These are phyloP conservation scores for Hyphopichia fennica DNA, from an alignment of 1,139 yeast species.

Conservation along the genomic window DNA sequence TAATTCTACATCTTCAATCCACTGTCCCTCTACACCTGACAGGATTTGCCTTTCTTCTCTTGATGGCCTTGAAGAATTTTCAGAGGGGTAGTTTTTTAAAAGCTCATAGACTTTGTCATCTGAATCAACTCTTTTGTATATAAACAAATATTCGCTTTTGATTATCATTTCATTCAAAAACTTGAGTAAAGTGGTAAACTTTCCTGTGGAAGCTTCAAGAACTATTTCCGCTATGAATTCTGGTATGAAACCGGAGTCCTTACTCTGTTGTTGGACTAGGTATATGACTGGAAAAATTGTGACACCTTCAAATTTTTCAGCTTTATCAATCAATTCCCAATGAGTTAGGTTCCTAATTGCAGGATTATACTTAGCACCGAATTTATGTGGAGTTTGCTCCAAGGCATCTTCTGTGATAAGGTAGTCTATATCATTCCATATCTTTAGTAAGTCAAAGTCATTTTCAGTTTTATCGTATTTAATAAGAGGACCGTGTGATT, in stretches of 20 bases:
- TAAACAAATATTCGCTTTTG: slow-evolving; percentile 25
- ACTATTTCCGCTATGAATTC: slow-evolving; percentile 13
- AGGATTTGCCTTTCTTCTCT: slow-evolving; percentile 6
- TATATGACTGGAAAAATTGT: slow-evolving; percentile 18
- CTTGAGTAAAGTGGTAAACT: slow-evolving; percentile 12
- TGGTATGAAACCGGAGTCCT: slow-evolving; percentile 9
- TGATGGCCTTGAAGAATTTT: slow-evolving; percentile 7
- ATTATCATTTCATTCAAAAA: slow-evolving; percentile 23
- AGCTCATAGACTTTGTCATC: slow-evolving; percentile 8
- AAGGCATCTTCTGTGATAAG: slow-evolving; percentile 48
- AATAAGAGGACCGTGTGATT: slow-evolving; percentile 45
- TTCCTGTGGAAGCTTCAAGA: slow-evolving; percentile 18
- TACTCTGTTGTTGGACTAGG: slow-evolving; percentile 10
- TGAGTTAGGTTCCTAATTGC: slow-evolving; percentile 12
- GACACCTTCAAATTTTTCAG: slow-evolving; percentile 23
- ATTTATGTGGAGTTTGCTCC: slow-evolving; percentile 1
- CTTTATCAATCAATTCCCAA: slow-evolving; percentile 27
- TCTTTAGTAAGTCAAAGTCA: slow-evolving; percentile 24
- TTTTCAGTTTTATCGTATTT: slow-evolving; percentile 77
- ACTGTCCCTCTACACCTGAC: background rate
- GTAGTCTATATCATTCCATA: slow-evolving; percentile 60
- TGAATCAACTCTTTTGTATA: slow-evolving; percentile 25
- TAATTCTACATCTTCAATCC: slow-evolving; percentile 8
- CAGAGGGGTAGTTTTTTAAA: background rate
- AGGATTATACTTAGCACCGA: background rate